These are phyloP conservation scores for Globisporangium okanoganense DNA, from an alignment of 352 stramenopile species.

Conservation along the genomic window DNA sequence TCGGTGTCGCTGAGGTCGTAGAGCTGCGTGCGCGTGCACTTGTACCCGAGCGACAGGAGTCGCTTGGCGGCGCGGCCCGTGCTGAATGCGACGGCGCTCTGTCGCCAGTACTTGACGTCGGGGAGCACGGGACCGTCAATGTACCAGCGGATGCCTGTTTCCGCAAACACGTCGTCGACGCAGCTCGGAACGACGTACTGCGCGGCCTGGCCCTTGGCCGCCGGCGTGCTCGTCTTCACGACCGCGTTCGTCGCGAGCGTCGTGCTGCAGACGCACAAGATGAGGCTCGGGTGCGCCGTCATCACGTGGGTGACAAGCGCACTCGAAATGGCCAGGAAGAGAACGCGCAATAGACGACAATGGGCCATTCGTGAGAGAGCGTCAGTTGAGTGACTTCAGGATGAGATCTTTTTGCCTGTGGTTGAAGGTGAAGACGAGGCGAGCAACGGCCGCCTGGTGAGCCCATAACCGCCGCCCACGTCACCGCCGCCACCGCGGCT, in stretches of 20 bases:
- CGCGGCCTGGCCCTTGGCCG: conserved; percentile 39
- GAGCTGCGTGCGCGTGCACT: conserved; percentile 58
- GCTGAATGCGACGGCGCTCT: conserved; percentile 32
- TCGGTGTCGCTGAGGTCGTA: conserved; percentile 42
- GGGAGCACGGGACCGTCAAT: conserved; percentile 56
- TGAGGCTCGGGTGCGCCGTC: conserved; percentile 49
- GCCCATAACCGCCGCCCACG: conserved; percentile 1
- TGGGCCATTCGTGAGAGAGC: background rate
- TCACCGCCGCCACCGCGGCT: background rate
- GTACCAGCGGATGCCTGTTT: conserved; percentile 80
- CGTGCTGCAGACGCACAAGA: conserved; percentile 74
- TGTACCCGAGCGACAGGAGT: conserved; percentile 68
- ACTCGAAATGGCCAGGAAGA: background rate
- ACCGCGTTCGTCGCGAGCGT: conserved; percentile 56
- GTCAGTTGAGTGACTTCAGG: background rate
- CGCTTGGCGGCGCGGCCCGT: conserved; percentile 54
- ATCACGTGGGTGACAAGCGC: background rate
- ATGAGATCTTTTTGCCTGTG: background rate
- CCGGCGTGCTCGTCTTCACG: conserved; percentile 29
- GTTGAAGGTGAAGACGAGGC: background rate
- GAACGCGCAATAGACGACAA: background rate
- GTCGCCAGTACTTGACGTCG: conserved; percentile 60
- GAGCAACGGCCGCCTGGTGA: conserved; percentile 1
- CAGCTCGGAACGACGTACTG: conserved; percentile 60
- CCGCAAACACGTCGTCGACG: conserved; percentile 78